phyloP scores from a whole-genome alignment of 164 flowering plant genomes.

The Akebia trifoliata region DNA sequence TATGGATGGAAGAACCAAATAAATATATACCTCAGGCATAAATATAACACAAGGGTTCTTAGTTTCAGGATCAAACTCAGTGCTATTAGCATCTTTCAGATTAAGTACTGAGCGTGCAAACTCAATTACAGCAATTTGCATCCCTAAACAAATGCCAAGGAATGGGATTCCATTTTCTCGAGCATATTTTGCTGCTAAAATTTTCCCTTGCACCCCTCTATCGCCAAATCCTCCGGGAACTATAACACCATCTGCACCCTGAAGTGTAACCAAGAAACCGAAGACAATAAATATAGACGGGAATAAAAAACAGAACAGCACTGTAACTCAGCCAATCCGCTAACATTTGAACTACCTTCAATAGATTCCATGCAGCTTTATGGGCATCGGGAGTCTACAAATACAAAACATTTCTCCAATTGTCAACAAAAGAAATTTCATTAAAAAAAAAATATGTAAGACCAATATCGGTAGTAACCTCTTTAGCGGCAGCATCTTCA shows the following conservation, averaged over 20 bases:
- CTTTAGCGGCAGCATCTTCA: slow-evolving; percentile 53
- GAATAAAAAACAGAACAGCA: too few species aligned
- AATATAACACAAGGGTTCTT: slow-evolving; percentile 79
- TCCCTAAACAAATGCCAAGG: slow-evolving; percentile 93
- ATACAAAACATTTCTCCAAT: slow-evolving; percentile 4
- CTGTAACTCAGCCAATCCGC: too few species aligned
- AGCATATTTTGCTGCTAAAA: slow-evolving; percentile 89
- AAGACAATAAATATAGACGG: neutral
- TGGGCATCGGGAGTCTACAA: slow-evolving; percentile 64
- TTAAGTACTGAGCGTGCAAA: slow-evolving; percentile 82
- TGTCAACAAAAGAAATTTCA: slow-evolving; percentile 3
- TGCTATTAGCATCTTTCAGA: slow-evolving; percentile 74
- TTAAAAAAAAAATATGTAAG: slow-evolving; percentile 1
- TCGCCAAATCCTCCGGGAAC: slow-evolving; percentile 99
- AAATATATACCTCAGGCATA: slow-evolving; percentile 84
- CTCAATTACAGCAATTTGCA: slow-evolving; percentile 96
- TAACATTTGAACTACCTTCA: slow-evolving; percentile 49
- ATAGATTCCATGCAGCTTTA: slow-evolving; percentile 69
- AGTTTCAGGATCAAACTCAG: slow-evolving; percentile 84
- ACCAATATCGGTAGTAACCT: slow-evolving; percentile 44
- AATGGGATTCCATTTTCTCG: slow-evolving; percentile 76
- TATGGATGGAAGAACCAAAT: neutral
- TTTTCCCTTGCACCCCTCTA: slow-evolving; percentile 96
- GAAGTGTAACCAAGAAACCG: slow-evolving; percentile 13
- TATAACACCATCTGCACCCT: slow-evolving; percentile 86